phyloP scores from a whole-genome alignment of 345 rosid genomes.

The Boechera divaricarpa region DNA sequence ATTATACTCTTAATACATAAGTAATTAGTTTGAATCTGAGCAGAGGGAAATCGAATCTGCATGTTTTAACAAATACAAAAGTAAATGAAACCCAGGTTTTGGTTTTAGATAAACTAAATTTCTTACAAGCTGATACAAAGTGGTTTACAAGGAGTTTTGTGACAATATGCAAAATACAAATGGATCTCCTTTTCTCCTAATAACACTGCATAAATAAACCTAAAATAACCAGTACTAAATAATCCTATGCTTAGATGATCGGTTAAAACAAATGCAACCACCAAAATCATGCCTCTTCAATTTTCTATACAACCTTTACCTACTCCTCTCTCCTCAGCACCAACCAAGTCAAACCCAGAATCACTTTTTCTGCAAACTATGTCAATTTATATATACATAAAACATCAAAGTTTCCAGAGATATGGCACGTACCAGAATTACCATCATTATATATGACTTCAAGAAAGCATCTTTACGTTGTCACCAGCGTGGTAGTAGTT shows the following conservation, averaged over 20 bases:
- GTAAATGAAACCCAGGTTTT: conserved; percentile 24
- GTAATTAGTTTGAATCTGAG: conserved; percentile 35
- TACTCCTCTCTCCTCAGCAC: conserved; percentile 45
- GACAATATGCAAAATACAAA: conserved; percentile 28
- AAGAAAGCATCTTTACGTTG: conserved; percentile 47
- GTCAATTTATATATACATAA: conserved; percentile 54
- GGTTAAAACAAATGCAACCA: conserved; percentile 43
- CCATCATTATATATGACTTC: conserved; percentile 41
- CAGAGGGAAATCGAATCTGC: conserved; percentile 22
- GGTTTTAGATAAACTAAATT: conserved; percentile 12
- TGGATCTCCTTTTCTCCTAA: not conserved
- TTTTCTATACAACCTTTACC: conserved; percentile 58
- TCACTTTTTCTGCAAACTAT: conserved; percentile 38
- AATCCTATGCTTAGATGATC: conserved; percentile 35
- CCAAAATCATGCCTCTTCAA: conserved; percentile 50
- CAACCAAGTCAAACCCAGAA: conserved; percentile 50
- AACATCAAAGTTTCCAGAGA: conserved; percentile 29
- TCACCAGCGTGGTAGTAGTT: conserved; percentile 51
- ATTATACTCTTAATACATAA: conserved; percentile 22
- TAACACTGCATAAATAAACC: conserved; percentile 25
- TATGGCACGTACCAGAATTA: conserved; percentile 43
- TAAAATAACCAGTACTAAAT: conserved; percentile 27
- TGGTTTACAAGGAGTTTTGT: conserved; percentile 25
- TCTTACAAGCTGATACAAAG: conserved; percentile 33
- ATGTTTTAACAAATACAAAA: conserved; percentile 1